These are phyloP conservation scores for Beta macrorhiza DNA, from an alignment of 179 eudicot species.

Conservation along the genomic window DNA sequence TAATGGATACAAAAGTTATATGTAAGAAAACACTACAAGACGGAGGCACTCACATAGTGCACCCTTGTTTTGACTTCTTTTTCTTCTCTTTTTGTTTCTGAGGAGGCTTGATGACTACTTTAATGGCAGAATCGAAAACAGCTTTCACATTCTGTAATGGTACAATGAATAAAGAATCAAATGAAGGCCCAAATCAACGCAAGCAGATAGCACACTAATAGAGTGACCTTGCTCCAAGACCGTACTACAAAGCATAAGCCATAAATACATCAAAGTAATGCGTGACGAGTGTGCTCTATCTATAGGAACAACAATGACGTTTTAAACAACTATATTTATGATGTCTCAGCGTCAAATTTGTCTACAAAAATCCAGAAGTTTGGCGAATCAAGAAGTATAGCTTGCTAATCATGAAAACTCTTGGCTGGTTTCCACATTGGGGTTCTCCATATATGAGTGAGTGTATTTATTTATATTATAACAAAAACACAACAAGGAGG, in stretches of 20 bases:
- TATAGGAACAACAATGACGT: not conserved
- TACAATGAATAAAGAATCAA: constrained; percentile 13
- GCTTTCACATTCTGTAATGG: constrained; percentile 85
- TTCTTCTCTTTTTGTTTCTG: constrained; percentile 85
- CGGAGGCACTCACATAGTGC: constrained; percentile 53
- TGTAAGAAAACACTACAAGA: not conserved
- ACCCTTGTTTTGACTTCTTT: constrained; percentile 73
- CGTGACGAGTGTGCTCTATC: not conserved
- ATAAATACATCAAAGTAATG: not conserved
- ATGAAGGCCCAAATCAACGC: not conserved
- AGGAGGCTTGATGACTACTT: constrained; percentile 91
- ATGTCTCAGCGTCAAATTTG: not conserved
- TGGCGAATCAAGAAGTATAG: not conserved
- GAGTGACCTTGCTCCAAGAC: not conserved
- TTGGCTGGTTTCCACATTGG: not conserved
- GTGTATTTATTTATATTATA: too few relatives aligned
- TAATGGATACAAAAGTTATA: not conserved
- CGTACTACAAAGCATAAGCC: not conserved
- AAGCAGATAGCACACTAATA: not conserved
- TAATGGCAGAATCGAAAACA: constrained; percentile 96
- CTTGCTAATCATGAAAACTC: not conserved
- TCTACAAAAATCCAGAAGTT: not conserved
- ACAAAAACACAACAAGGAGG: not conserved
- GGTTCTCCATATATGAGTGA: not conserved
- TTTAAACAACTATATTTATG: not conserved